Conservation (phyloP, 306 rosid genomes). For the Styphnolobium japonicum region DNA sequence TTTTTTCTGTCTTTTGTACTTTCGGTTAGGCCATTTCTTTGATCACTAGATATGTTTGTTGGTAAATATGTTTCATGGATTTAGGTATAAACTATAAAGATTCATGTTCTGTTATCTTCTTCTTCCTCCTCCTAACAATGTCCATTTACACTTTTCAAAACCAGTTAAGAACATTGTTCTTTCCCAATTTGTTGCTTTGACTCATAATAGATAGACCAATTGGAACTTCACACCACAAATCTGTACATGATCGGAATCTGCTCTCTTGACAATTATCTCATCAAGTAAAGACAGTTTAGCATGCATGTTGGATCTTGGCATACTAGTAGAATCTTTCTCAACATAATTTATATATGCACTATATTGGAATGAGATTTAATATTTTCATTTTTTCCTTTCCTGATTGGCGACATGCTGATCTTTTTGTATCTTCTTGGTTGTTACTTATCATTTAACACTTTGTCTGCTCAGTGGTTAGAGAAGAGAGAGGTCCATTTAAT, state of each 20-base stretch:
- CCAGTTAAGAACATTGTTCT: background rate
- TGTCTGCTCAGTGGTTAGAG: conserved; percentile 76
- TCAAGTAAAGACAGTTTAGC: background rate
- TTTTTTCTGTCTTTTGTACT: no score
- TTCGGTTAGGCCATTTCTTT: background rate
- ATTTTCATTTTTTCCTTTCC: background rate
- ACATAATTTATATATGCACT: background rate
- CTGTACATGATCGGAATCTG: background rate
- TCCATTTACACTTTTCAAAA: background rate
- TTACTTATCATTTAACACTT: conserved; percentile 19
- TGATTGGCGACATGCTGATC: background rate
- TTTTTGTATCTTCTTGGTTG: conserved; percentile 15
- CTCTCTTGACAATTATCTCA: background rate
- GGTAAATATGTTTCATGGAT: background rate
- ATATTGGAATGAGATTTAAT: background rate
- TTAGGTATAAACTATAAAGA: conserved; percentile 7
- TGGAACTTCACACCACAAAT: conserved; percentile 13
- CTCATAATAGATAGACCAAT: background rate
- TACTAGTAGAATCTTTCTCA: background rate
- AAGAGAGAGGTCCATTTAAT: conserved; percentile 78
- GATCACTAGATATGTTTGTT: background rate
- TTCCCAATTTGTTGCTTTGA: background rate
- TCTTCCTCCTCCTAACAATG: background rate
- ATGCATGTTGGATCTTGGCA: background rate
- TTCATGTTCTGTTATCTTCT: background rate